A percentile compares a stretch with the other conserved stretches of the same genome.
phyloP scores from a whole-genome alignment of 1,284 basidiomycete species.

The Hymenochaete sp. region DNA sequence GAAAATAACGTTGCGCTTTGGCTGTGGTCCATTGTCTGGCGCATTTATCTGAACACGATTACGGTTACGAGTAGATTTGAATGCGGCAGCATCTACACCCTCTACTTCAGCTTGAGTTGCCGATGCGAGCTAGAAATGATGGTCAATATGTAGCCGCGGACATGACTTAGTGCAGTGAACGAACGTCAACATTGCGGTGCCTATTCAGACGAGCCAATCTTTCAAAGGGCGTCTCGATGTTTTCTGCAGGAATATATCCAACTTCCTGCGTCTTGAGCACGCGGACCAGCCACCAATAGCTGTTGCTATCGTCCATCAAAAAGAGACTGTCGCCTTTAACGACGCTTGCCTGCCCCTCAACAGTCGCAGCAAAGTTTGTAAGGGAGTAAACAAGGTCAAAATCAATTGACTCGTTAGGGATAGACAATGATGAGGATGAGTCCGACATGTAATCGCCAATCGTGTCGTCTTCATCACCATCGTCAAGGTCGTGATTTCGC shows the following conservation, averaged over 20 bases:
- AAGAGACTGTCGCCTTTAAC: slow-evolving; percentile 93
- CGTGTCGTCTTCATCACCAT: slow-evolving; percentile 54
- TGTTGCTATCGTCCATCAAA: slow-evolving; percentile 92
- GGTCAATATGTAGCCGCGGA: slow-evolving; percentile 4
- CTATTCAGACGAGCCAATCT: slow-evolving; percentile 93
- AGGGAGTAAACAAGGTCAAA: slow-evolving; percentile 85
- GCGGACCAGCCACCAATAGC: slow-evolving; percentile 97
- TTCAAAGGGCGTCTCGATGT: slow-evolving; percentile 98
- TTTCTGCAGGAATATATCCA: slow-evolving; percentile 99
- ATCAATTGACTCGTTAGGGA: slow-evolving; percentile 86
- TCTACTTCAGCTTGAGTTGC: slow-evolving; percentile 63
- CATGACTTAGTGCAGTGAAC: slow-evolving; percentile 32
- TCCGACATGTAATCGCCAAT: slow-evolving; percentile 34
- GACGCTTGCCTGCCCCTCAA: slow-evolving; percentile 93
- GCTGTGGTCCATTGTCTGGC: neutral
- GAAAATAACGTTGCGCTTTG: slow-evolving; percentile 42
- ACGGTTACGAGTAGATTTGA: slow-evolving; percentile 21
- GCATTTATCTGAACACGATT: slow-evolving; percentile 15
- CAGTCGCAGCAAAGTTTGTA: slow-evolving; percentile 91
- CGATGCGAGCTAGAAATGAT: slow-evolving; percentile 49
- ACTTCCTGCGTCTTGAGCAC: slow-evolving; percentile 97
- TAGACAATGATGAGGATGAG: slow-evolving; percentile 67
- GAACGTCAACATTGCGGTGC: slow-evolving; percentile 92
- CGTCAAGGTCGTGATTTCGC: slow-evolving; percentile 23
- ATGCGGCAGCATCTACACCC: slow-evolving; percentile 36